A percentile compares a stretch with the other conserved stretches of the same genome.
phyloP scores from a whole-genome alignment of 2,329 filamentous ascomycete genomes.

The Nothophoma quercina region DNA sequence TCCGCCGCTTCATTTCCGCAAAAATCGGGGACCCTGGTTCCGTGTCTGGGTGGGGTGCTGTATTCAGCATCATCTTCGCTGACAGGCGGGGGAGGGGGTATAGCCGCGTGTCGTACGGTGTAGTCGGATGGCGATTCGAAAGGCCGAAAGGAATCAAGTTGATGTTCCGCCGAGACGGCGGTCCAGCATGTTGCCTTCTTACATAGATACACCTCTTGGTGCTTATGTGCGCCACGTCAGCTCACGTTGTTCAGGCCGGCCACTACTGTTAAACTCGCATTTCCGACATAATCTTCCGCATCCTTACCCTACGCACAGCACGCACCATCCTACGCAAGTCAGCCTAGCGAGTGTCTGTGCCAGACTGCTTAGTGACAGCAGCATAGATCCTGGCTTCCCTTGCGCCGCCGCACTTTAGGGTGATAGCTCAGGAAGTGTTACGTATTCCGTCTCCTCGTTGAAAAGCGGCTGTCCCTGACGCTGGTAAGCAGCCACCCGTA shows the following conservation, averaged over 20 bases:
- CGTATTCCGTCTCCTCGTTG: too few relatives aligned
- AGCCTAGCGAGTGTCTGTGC: too few relatives aligned
- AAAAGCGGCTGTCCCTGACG: too few relatives aligned
- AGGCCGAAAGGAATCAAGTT: not conserved
- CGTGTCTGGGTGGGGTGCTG: not conserved
- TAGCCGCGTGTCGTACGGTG: not conserved
- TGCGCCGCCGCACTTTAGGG: too few relatives aligned
- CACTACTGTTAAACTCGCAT: too few relatives aligned
- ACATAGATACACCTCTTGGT: not conserved
- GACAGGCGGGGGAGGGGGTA: not conserved
- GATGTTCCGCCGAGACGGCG: not conserved
- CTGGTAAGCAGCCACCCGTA: too few relatives aligned
- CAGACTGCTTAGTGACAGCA: too few relatives aligned
- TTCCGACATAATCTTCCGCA: too few relatives aligned
- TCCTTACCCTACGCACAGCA: too few relatives aligned
- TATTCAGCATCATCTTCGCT: not conserved
- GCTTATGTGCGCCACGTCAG: not conserved
- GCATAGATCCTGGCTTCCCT: too few relatives aligned
- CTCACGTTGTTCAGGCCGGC: not conserved
- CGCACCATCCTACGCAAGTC: too few relatives aligned
- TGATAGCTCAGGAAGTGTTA: too few relatives aligned
- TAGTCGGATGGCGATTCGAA: not conserved
- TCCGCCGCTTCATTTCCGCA: constrained; percentile 19
- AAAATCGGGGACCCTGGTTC: not conserved
- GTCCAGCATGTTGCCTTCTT: not conserved